Evolutionary conservation across 768 basidiomycete species (phyloP), one percentile per base, ranked within the genome.

Genomic region (Leccinum boreale): DNA sequence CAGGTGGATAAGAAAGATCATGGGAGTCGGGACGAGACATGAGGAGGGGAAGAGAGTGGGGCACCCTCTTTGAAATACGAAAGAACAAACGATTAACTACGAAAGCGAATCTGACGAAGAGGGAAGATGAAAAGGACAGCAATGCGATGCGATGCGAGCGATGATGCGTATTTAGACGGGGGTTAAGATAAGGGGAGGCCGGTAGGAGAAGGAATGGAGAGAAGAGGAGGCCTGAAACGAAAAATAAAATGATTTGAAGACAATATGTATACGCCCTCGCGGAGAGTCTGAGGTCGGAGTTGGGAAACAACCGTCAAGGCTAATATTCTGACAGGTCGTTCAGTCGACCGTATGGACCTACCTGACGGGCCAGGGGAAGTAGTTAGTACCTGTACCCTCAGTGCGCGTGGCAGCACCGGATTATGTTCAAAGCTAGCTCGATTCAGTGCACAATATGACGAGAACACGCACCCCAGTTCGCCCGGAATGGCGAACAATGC

Each of bases 1-100:
- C 76, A 1, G 74, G 68, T 24, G 62, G 61, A 58, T 68, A 69
- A 49, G 77, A 75, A 58, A 71, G 74, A 56, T 81, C 79, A 62
- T 75, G 71, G 48, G 71, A 62, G 52, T 80, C 80, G 59, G 69
- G 62, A 57, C 69, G 78, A 49, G 81, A 79, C 82, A 83, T 81
- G 60, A 45, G 44, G 35, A 21, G 46, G 46, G 50, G 53, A 49
- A 54, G 54, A 48, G 2, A 28, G 59, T 44, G 36, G 47, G 36
- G 29, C 52, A 19, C 65, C 59, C 66, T 53, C 56, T 58, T 63
- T 59, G 60, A 67, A 68, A 66, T 64, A 65, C 47, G 44, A 58
- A 61, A 58, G 57, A 65, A 67, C 56, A 66, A 63, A 59, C 67
- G 65, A 66, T 39, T 61, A 73, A 67, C 65, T 44, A 66, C 68